Evolutionary conservation across 768 basidiomycete genomes (phyloP).

Genomic region (Paxillus ammoniavirescens): DNA sequence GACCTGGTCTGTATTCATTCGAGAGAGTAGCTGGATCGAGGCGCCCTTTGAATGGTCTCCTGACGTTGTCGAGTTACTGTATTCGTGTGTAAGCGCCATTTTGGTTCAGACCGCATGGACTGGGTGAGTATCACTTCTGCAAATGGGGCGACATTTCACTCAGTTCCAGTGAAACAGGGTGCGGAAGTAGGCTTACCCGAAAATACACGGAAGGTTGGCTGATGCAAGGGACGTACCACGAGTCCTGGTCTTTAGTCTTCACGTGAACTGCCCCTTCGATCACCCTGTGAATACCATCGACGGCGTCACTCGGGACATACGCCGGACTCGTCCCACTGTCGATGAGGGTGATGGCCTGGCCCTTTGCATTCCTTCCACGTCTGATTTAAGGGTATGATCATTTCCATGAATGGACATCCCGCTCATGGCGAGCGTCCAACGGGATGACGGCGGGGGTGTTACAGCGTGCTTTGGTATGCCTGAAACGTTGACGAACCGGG

Average conservation of each 20-base stretch:
- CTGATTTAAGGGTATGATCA: slow-evolving; percentile 26
- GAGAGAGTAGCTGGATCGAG: slow-evolving; percentile 41
- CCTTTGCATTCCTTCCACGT: slow-evolving; percentile 29
- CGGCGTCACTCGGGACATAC: slow-evolving; percentile 33
- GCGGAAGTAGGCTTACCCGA: slow-evolving; percentile 3
- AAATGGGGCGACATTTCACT: background rate
- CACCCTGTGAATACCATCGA: slow-evolving; percentile 40
- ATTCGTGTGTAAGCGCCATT: slow-evolving; percentile 43
- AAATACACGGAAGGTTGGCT: slow-evolving; percentile 28
- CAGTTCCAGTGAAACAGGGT: background rate
- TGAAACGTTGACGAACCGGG: slow-evolving; percentile 30
- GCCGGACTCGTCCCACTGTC: slow-evolving; percentile 43
- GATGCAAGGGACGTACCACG: slow-evolving; percentile 39
- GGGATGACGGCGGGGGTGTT: slow-evolving; percentile 31
- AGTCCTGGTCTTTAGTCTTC: slow-evolving; percentile 23
- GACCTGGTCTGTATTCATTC: slow-evolving; percentile 35
- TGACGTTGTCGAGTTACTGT: too few relatives aligned
- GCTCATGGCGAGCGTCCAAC: slow-evolving; percentile 44
- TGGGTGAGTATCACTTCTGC: slow-evolving; percentile 33
- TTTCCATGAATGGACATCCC: slow-evolving; percentile 35
- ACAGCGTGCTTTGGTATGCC: slow-evolving; percentile 32
- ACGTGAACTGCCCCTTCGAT: slow-evolving; percentile 36
- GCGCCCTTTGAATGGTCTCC: slow-evolving; percentile 24
- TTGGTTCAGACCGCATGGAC: too few relatives aligned
- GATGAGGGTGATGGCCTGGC: slow-evolving; percentile 35